A percentile compares a stretch with the other conserved stretches of the same genome.
These are phyloP conservation scores for Paracoccidioides brasiliensis DNA, from an alignment of 2,329 filamentous ascomycete genomes.

Conservation along the genomic window DNA sequence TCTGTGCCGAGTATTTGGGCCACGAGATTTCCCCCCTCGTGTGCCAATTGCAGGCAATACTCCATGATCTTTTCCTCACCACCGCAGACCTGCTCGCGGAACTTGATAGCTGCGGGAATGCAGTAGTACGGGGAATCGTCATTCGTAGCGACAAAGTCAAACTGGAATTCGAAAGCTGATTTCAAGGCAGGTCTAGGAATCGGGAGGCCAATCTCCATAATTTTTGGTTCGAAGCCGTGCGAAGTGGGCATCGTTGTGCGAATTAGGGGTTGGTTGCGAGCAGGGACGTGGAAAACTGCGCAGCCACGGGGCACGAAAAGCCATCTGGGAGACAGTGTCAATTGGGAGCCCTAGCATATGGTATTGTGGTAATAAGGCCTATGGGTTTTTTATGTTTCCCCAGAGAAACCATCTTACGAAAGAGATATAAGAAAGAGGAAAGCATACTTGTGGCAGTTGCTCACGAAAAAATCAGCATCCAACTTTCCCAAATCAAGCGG, in stretches of 20 bases:
- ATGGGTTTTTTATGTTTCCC: neutral
- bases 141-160: constrained; percentile 63
- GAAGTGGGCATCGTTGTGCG: constrained; percentile 65
- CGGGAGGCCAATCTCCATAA: constrained; percentile 7
- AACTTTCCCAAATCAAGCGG: constrained; percentile 51
- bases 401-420: neutral
- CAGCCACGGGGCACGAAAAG: constrained; percentile 67
- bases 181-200: constrained; percentile 25
- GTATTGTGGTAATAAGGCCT: neutral
- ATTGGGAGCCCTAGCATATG: neutral
- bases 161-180: constrained; percentile 52
- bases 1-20: constrained; percentile 55
- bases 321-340: constrained; percentile 43
- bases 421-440: neutral
- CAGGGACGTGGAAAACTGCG: constrained; percentile 66
- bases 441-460: constrained; percentile 63
- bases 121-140: constrained; percentile 62
- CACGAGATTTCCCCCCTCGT: constrained; percentile 47
- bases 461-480: constrained; percentile 75
- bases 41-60: constrained; percentile 52
- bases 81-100: constrained; percentile 54
- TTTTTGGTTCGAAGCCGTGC: constrained; percentile 54
- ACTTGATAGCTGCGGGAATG: constrained; percentile 57
- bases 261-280: constrained; percentile 62
- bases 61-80: constrained; percentile 57